Base-by-base conservation (phyloP, 805 yeast genomes). In the Zygotorulaspora florentina region DNA sequence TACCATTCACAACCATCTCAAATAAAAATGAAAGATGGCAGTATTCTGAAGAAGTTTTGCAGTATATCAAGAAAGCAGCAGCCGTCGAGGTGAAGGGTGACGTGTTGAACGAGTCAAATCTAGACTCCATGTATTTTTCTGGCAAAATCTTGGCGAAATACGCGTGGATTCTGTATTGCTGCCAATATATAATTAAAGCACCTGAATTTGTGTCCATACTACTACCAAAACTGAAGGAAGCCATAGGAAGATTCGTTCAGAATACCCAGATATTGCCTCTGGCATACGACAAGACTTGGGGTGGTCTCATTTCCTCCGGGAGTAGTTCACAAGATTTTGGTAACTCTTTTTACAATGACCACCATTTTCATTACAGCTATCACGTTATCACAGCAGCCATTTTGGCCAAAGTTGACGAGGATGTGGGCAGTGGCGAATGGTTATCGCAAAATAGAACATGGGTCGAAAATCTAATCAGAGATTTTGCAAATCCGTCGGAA, bases 121-220 rank as follows among this genome's bases (percentile, higher is more conserved):
- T 80, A 42, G 87, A 87, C 51, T 87, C 96, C 0, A 90, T 90
- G 86, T 91, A 91, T 67, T 81, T 87, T 16, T 77, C 95, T 2
- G 99, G 98, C 10, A 91, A 93, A 63, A 74, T 80, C 23, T 69
- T 90, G 40, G 96, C 89, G 54, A 93, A 90, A 67, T 93, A 86
- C 66, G 96, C 98, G 0, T 85, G 85, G 73, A 76, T 93, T 42
- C 72, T 88, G 11, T 85, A 85, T 51, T 87, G 82, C 9, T 80
- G 83, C 31, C 81, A 84, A 44, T 81, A 73, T 50, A 73, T 91
- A 15, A 64, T 91, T 37, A 62, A 77, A 15, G 85, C 90, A 59
- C 59, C 66, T 0, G 62, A 58, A 1, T 65, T 84, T 45, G 75
- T 93, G 1, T 54, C 62, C 11, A 62, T 63, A 8, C 68, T 85